phyloP scores from a whole-genome alignment of 805 yeast genomes.

The Saccharomycopsis synnaedendra region DNA sequence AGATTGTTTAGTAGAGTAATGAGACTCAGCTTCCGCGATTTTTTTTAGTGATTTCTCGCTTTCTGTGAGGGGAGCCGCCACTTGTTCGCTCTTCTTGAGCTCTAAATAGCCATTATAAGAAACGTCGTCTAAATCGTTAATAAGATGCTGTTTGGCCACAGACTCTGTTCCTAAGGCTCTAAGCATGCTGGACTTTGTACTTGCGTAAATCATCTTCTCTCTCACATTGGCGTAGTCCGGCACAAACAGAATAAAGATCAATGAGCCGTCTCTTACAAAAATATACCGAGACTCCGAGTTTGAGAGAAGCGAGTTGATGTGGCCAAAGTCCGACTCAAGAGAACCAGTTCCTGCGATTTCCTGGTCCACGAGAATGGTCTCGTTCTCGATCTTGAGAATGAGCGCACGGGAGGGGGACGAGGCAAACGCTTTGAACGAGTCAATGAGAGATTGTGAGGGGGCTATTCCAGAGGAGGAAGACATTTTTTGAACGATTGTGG shows the following conservation, averaged over 20 bases:
- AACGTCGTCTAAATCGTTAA: slow-evolving; percentile 49
- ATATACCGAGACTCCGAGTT: slow-evolving; percentile 37
- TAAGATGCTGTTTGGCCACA: slow-evolving; percentile 25
- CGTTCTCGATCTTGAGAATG: slow-evolving; percentile 22
- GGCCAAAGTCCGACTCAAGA: slow-evolving; percentile 26
- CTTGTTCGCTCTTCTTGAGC: slow-evolving; percentile 25
- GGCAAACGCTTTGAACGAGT: slow-evolving; percentile 30
- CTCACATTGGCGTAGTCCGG: slow-evolving; percentile 81
- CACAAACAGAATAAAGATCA: slow-evolving; percentile 64
- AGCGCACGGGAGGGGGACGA: slow-evolving; percentile 20
- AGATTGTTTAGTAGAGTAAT: slow-evolving; percentile 17
- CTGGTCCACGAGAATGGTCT: slow-evolving; percentile 26
- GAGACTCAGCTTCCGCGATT: slow-evolving; percentile 33
- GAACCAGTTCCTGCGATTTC: slow-evolving; percentile 22
- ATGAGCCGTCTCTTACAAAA: slow-evolving; percentile 28
- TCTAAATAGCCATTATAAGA: slow-evolving; percentile 36
- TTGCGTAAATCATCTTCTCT: slow-evolving; percentile 87
- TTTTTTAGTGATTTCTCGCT: slow-evolving; percentile 43
- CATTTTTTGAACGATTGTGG: slow-evolving; percentile 25
- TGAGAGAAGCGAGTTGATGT: slow-evolving; percentile 22
- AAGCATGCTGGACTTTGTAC: slow-evolving; percentile 68
- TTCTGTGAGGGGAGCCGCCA: slow-evolving; percentile 39
- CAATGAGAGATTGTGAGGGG: slow-evolving; percentile 21
- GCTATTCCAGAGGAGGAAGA: slow-evolving; percentile 57
- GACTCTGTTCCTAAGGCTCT: slow-evolving; percentile 59